Evolutionary conservation across 2,329 filamentous ascomycete species (phyloP), one percentile per base, ranked within the genome.

Genomic region (Pseudocercospora musae): DNA sequence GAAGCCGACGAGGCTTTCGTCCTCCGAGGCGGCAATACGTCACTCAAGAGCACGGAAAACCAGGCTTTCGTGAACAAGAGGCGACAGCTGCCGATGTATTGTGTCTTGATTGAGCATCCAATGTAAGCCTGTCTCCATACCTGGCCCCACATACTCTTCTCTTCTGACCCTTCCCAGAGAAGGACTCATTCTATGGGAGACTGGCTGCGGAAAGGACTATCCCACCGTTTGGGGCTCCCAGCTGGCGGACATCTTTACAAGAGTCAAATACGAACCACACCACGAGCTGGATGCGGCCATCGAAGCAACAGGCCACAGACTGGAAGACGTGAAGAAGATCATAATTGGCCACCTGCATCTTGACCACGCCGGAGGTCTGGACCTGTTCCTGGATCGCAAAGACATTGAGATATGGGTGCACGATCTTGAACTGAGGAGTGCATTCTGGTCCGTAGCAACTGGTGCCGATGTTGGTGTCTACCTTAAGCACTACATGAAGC

Each of bases 1-100:
- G 76, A 81, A 68, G 75, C 71, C 42, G 80, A 83, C 63, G 80
- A 82, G 62, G 79, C 75, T 42, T 82, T 79, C 72, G 71, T 80
- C 5, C 65, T 79, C 18, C 73, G 76, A 15, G 78, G 77, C 53
- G 76, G 66, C 18, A 80, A 81, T 65, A 71, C 75, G 20, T 77
- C 76, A 57, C 66, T 74, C 9, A 53, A 65, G 27, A 77, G 72
- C 67, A 76, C 71, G 8, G 65, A 70, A 55, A 65, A 77, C 63
- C 62, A 70, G 23, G 69, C 76, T 20, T 78, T 78, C 50, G 71
- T 73, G 46, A 78, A 78, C 69, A 78, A 79, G 64, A 74, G 79
- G 11, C 73, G 78, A 7, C 73, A 77, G 57, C 66, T 81, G 59
- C 73, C 78, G 23, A 69, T 80, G 55, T 73, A 80, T 59, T 76